Base-by-base conservation (phyloP, 169 alveolate genomes). In the Plasmodium coatneyi region DNA sequence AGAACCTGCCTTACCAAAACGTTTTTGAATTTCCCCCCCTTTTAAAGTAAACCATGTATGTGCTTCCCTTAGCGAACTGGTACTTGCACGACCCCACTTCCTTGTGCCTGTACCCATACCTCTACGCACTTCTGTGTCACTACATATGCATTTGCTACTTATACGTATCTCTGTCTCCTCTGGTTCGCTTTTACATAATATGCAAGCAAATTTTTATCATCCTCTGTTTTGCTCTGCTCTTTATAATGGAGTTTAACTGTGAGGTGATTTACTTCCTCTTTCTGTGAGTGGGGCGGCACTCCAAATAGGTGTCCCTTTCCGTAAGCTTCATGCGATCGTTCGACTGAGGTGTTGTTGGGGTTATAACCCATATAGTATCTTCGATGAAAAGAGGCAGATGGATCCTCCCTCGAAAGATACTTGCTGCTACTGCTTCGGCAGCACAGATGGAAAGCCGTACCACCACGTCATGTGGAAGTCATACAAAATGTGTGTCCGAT, bases 391-490 rank as follows among this genome's bases (percentile, higher is more conserved):
- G 0, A 32, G 6, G 3, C 7, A 79, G 28, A 80, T 80, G 89
- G 70, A 12, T 9, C 5, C 46, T 14, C 7, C 76, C 6, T 46
- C 19, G 19, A 5, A 25, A 25, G 78, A 28, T 49, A 3, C 54
- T 71, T 83, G 92, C 34, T 83, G 74, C 7, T 83, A 83, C 32
- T 83, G 92, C 36, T 0, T 5, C 19, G 54, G 43, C 9, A 70
- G 60, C 2, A 83, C 66, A 70, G 66, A 39, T 14, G 82, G 71
- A 14, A 19, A 12, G 6, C 12, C 82, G 7, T 70, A 83, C 52
- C 32, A 19, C 43, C 66, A 83, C 39, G 10, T 36, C 36, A 25
- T 83, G 32, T 83, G 92, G 92, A 83, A n/a, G 52, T 70, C 92
- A 3, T 83, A 83, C 72, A 66, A 71, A 19, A 83, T 83, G 82